Base-by-base conservation (phyloP, 208 protist species). In the Histomonas meleagridis region DNA sequence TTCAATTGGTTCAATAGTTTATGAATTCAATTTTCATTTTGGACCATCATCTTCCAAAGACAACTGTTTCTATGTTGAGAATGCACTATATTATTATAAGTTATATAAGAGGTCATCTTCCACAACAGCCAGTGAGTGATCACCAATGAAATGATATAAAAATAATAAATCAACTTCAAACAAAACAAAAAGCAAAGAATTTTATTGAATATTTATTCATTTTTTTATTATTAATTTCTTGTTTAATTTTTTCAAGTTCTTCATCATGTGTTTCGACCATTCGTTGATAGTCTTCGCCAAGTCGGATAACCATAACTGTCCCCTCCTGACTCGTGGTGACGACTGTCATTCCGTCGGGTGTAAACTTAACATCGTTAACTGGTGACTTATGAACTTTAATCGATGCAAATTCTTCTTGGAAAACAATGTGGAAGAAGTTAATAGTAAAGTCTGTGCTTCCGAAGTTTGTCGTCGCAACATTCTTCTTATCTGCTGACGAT, bases 401-500 rank as follows among this genome's bases (percentile, higher is more conserved):
- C 18, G 46, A 55, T 38, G 76, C 76, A 55, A 86, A 86, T 55
- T 86, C 76, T n/a, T 86, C 76, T 28, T 86, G 76, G 76, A 86
- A 86, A 16, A 86, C 55, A 7, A 48, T 32, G 18, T 86, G 23
- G 76, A 86, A 86, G 46, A 86, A 86, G 76, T 86, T 86, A 28
- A 86, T 86, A 18, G 76, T 51, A 28, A 55, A 86, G 55, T 86
- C 40, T 55, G 40, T 86, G 32, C 40, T n/a, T 18, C 70, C 70
- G 23, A 49, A 79, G 76, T 38, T 86, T 23, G 46, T 86, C 55
- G 26, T 55, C 9, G 76, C 76, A n/a, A 86, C 76, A 55, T 55
- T 46, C 14, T 43, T 2, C 14, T 86, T 43, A 18, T 55, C 46
- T 43, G 76, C 40, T 86, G 76, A 51, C 32, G 76, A 86, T 55